Evolutionary conservation across 2,329 filamentous ascomycete species (phyloP).

Genomic region (Macrophomina pseudophaseolina): DNA sequence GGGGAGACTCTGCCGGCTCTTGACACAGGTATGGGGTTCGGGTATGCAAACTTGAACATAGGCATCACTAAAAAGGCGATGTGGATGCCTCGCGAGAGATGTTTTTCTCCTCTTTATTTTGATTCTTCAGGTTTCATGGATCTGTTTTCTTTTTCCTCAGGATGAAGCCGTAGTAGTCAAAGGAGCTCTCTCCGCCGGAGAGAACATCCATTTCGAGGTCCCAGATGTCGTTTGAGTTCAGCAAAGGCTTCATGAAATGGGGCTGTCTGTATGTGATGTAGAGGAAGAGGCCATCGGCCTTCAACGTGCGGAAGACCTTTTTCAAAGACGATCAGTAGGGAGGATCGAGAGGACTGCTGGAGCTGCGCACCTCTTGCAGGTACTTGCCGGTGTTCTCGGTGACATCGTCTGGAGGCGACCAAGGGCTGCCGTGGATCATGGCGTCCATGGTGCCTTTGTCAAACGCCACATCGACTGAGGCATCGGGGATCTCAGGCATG

Average conservation of each 20-base stretch:
- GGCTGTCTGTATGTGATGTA: conserved; percentile 50
- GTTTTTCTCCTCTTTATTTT: not conserved
- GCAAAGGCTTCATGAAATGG: conserved; percentile 39
- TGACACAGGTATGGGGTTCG: too few relatives aligned
- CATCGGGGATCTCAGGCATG: conserved; percentile 48
- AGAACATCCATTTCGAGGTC: conserved; percentile 33
- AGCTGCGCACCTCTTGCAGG: conserved; percentile 52
- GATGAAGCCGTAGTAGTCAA: conserved; percentile 35
- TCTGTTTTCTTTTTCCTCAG: conserved; percentile 26
- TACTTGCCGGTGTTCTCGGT: conserved; percentile 55
- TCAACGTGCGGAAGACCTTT: conserved; percentile 55
- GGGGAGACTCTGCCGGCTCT: too few relatives aligned
- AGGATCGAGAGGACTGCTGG: not conserved
- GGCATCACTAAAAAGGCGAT: too few relatives aligned
- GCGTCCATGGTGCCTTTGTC: conserved; percentile 63
- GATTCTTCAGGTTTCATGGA: not conserved
- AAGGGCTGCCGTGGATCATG: conserved; percentile 61
- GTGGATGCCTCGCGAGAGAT: too few relatives aligned
- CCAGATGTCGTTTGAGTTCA: conserved; percentile 35
- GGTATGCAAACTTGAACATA: too few relatives aligned
- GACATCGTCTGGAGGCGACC: conserved; percentile 58
- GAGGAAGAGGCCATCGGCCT: conserved; percentile 55
- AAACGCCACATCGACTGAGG: conserved; percentile 61
- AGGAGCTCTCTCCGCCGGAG: conserved; percentile 31
- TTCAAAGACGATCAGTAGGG: not conserved